Evolutionary conservation across 2,329 filamentous ascomycete genomes (phyloP), one percentile per base, ranked within the genome.

Genomic region (Fusarium redolens): DNA sequence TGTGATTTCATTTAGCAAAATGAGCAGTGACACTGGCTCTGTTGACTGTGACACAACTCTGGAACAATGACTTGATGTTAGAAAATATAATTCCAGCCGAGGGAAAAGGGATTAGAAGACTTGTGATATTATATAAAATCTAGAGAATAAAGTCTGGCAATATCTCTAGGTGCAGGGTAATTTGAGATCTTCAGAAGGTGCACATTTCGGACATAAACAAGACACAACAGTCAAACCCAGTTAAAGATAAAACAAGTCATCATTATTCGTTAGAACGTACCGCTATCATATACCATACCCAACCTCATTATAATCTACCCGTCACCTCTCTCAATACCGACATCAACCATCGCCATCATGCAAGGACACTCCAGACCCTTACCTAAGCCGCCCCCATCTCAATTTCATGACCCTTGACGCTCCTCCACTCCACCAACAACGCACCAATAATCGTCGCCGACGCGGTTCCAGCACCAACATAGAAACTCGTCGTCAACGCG

Each of bases 331-430:
- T 37, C 35, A 17, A 10, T 20, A 18, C 15, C 20, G 14, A 35
- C 17, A n/a, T n/a, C 51, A 22, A 9, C 22, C 35, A 47, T 41
- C n/a, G 33, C 7, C n/a, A 30, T 11, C 25, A 59, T 28, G 28
- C 37, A 25, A 18, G 20, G 12, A 18, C 28, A 52, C 35, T 4
- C 1, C 3, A 40, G 50, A 20, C 4, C 40, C 35, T 35, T 15
- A 38, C 12, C 71, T 77, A 79, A 18, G 70, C 75, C 41, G 47
- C 75, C 9, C 73, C 74, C 77, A 79, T 75, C 57, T 80, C 78
- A 43, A 81, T 70, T 13, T 87, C 86, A 80, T 87, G 88, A 8
- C 87, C 87, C 77, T 88, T 90, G 28, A 90, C 85, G 65, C 85
- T 89, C 82, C 85, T 87, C 86, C 86, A 88, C 77, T 89, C 87